Evolutionary conservation across 345 rosid genomes (phyloP).

Genomic region (Noccaea caerulescens): DNA sequence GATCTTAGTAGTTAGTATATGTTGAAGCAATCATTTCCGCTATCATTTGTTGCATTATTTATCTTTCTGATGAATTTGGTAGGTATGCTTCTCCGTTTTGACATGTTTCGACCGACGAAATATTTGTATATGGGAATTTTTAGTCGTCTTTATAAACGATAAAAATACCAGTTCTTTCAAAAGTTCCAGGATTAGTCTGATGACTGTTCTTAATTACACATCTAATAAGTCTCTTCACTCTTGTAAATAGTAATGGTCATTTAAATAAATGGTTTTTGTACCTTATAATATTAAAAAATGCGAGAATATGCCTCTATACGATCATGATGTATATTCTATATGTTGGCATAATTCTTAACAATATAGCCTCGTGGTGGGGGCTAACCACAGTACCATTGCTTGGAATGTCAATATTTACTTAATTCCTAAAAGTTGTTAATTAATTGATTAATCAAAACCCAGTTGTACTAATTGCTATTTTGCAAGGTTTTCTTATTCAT

Average conservation of each 20-base stretch:
- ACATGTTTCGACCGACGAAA: slow-evolving; percentile 35
- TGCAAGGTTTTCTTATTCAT: background rate
- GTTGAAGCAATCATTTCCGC: slow-evolving; percentile 37
- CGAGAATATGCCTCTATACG: slow-evolving; percentile 30
- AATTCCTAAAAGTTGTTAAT: slow-evolving; percentile 16
- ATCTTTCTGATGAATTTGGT: slow-evolving; percentile 9
- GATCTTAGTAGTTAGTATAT: slow-evolving; percentile 25
- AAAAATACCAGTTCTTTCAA: no score
- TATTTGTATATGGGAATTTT: background rate
- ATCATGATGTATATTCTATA: slow-evolving; percentile 45
- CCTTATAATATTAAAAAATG: background rate
- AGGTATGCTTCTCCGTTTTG: slow-evolving; percentile 24
- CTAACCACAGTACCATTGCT: slow-evolving; percentile 36
- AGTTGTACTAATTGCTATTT: background rate
- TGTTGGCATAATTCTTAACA: slow-evolving; percentile 45
- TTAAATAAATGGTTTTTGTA: background rate
- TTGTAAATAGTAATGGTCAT: background rate
- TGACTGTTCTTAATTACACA: slow-evolving; percentile 16
- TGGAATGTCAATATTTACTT: slow-evolving; percentile 28
- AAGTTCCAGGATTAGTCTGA: no score
- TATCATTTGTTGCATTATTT: slow-evolving; percentile 31
- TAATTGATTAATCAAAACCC: background rate
- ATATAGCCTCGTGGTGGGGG: slow-evolving; percentile 43
- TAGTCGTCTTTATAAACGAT: background rate
- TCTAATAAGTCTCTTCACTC: background rate